Evolutionary conservation across 2,329 filamentous ascomycete species (phyloP), one percentile per base, ranked within the genome.

Genomic region (Pleurostoma richardsiae): DNA sequence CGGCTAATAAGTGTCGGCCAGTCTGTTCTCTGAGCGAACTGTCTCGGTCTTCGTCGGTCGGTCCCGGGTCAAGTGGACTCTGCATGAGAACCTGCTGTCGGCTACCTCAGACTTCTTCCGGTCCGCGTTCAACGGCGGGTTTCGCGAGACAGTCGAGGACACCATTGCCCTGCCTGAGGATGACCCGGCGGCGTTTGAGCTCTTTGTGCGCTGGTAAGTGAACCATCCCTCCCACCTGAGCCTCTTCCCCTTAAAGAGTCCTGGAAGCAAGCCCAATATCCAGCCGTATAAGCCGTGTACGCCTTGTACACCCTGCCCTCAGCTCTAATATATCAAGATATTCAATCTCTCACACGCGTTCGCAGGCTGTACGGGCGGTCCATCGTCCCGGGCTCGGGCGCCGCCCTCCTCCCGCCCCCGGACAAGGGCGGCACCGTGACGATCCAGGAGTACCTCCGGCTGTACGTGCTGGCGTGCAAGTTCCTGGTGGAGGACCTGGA

Each of bases 401-500:
- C 19, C 19, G 10, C 6, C 28, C 6, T 19, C 44, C 27, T 41
- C 48, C n/a, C 27, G 41, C 4, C 26, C 44, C 33, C 33, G 33
- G 33, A 36, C 33, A 36, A n/a, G 33, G 8, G 33, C n/a, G 8
- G 33, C n/a, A 36, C 33, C 33, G 19, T 19, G 4, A 38, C 40
- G 28, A 47, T 49, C 30, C 44, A 47, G 41, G 44, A 46, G 6
- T 47, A 42, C 11, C 41, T 49, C 8, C 27, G 30, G 5, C 48
- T 49, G 27, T 49, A 49, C 33, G 44, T 47, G 38, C 48, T 49
- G 36, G 45, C 44, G 4, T 44, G 40, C 19, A 49, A 49, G 48
- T 19, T 49, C 4, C n/a, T 49, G 41, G 45, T 49, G 10, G 48
- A 47, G 45, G 48, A 49, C 30, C 41, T 49, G 10, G 48, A 49